A percentile compares a stretch with the other conserved stretches of the same genome.
These are phyloP conservation scores for Trichoderma sp. DNA, from an alignment of 2,329 filamentous ascomycete genomes.

Conservation along the genomic window DNA sequence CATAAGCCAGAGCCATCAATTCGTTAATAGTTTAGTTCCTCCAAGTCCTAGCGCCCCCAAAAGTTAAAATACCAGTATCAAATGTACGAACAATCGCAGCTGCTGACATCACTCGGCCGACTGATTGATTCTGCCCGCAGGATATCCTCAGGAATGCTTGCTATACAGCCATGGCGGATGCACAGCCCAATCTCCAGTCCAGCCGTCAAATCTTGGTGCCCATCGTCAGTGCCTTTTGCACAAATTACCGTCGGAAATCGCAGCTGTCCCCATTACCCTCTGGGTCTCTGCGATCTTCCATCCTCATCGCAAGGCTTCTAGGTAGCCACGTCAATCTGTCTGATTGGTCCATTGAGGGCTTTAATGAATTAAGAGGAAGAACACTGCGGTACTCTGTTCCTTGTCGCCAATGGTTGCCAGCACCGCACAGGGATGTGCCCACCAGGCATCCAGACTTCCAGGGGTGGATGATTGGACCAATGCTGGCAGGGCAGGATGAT, in stretches of 20 bases:
- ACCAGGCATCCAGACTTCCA: neutral
- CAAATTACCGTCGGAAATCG: neutral
- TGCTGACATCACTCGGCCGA: neutral
- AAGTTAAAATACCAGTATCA: neutral
- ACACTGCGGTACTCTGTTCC: neutral
- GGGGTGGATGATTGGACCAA: slow-evolving; percentile 3
- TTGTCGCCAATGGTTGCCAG: neutral
- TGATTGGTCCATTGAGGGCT: neutral
- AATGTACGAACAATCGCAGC: neutral
- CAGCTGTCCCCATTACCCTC: neutral
- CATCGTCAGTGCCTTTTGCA: neutral
- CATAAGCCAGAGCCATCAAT: neutral
- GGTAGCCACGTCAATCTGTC: slow-evolving; percentile 4
- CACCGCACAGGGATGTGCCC: neutral
- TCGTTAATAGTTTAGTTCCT: neutral
- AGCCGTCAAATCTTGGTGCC: neutral
- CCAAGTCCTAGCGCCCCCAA: neutral
- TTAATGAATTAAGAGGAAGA: neutral
- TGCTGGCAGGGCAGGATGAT: neutral
- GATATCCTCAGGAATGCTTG: neutral
- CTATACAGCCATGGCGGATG: neutral
- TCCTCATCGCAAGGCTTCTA: neutral
- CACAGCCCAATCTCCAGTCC: neutral
- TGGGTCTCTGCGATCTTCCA: neutral
- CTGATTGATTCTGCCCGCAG: neutral